A percentile compares a stretch with the other conserved stretches of the same genome.
These are phyloP conservation scores for Xylaria palmicola DNA, from an alignment of 495 filamentous ascomycete genomes.

Conservation along the genomic window DNA sequence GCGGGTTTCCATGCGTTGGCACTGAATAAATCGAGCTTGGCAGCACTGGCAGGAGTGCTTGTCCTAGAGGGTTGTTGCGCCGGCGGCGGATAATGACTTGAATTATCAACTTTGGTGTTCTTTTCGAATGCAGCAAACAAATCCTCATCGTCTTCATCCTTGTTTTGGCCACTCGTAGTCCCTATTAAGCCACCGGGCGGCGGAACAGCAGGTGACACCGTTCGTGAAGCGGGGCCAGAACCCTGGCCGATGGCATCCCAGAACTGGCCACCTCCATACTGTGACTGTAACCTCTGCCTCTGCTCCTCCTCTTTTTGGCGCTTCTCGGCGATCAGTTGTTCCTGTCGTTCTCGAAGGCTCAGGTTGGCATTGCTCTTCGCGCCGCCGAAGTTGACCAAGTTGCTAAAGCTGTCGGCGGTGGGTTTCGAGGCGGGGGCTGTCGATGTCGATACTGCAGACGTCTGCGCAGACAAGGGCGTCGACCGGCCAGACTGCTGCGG, in stretches of 20 bases:
- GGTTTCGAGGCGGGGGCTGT: conserved; percentile 60
- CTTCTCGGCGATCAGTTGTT: conserved; percentile 73
- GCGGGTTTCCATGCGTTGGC: conserved; percentile 28
- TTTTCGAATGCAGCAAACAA: conserved; percentile 62
- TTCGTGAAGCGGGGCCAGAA: conserved; percentile 39
- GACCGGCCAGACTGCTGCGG: conserved; percentile 62
- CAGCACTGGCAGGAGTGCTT: conserved; percentile 24
- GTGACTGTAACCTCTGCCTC: conserved; percentile 63
- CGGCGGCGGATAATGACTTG: conserved; percentile 59
- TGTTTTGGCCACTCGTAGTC: conserved; percentile 30
- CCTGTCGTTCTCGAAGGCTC: conserved; percentile 82
- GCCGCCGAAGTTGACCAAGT: conserved; percentile 72
- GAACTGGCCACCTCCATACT: conserved; percentile 71
- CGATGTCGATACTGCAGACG: conserved; percentile 48
- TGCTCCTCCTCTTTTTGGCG: conserved; percentile 71
- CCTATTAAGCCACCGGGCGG: conserved; percentile 24
- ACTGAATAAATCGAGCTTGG: conserved; percentile 26
- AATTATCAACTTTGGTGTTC: conserved; percentile 59
- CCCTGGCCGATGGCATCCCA: conserved; percentile 62
- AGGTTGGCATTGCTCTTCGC: conserved; percentile 69
- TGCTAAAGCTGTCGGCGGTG: conserved; percentile 82
- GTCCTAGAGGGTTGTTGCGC: conserved; percentile 22
- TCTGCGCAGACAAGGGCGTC: conserved; percentile 62
- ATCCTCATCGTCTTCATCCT: conserved; percentile 51
- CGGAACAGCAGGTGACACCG: conserved; percentile 24